These are phyloP conservation scores for Kwoniella sp. DNA, from an alignment of 768 basidiomycete species.

Conservation along the genomic window DNA sequence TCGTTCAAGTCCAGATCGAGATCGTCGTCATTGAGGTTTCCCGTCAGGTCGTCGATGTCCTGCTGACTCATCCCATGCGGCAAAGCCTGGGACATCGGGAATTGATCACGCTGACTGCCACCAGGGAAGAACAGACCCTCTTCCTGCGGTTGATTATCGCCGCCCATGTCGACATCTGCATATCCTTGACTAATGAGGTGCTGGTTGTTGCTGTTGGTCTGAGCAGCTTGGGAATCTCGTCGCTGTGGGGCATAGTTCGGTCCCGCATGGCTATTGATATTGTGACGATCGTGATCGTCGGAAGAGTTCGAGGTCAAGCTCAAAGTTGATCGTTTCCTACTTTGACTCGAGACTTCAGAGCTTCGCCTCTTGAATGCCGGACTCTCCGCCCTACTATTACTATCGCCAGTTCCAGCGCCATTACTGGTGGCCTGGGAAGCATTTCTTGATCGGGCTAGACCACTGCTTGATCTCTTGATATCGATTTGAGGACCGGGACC, in stretches of 20 bases:
- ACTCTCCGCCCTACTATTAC: neutral
- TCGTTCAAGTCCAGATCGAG: neutral
- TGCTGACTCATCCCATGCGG: neutral
- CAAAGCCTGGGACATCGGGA: neutral
- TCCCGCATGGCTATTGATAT: too few relatives aligned
- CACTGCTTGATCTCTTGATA: constrained; percentile 15
- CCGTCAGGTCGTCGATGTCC: neutral
- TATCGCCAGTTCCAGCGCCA: neutral
- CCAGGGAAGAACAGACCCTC: neutral
- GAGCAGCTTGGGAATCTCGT: neutral
- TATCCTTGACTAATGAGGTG: constrained; percentile 1
- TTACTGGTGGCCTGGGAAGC: neutral
- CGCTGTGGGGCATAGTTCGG: neutral
- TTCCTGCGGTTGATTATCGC: neutral
- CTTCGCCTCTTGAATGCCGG: constrained; percentile 3
- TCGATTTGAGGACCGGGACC: constrained; percentile 5
- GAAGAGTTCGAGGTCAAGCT: constrained; percentile 2
- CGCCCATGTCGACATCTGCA: constrained; percentile 4
- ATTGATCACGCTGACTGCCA: neutral
- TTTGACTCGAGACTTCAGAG: constrained; percentile 10
- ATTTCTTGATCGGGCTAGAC: neutral
- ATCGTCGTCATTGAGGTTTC: neutral
- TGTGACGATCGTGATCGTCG: neutral
- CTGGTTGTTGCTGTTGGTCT: neutral
- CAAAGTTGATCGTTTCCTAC: constrained; percentile 17